Percentiles rank a stretch among this genome's conserved stretches.
Conservation (phyloP, 257 asterid species). For the Capsicum rhomboideum region DNA sequence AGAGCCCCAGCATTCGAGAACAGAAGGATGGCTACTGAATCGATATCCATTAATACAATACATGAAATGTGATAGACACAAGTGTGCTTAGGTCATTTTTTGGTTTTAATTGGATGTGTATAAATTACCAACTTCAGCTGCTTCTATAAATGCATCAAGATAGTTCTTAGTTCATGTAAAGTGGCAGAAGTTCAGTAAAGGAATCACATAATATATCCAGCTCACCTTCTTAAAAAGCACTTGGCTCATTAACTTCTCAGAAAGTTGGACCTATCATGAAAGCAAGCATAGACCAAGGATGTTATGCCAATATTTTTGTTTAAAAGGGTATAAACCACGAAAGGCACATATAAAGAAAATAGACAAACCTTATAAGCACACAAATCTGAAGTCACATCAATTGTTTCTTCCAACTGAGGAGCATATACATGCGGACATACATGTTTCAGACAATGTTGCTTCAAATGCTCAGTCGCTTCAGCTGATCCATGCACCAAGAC, state of each 20-base stretch:
- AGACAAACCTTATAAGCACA: slow-evolving; percentile 82
- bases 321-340: slow-evolving; percentile 4
- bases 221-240: slow-evolving; percentile 88
- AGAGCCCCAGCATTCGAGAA: not conserved
- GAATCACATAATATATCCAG: not conserved
- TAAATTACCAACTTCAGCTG: not conserved
- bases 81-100: not conserved
- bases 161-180: not conserved
- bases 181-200: not conserved
- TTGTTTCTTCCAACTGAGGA: slow-evolving; percentile 88
- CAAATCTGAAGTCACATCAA: slow-evolving; percentile 98
- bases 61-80: not conserved
- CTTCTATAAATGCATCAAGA: not conserved
- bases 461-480: slow-evolving; percentile 97
- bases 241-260: slow-evolving; percentile 88
- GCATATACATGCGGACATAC: slow-evolving; percentile 90
- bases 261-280: slow-evolving; percentile 69
- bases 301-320: not conserved
- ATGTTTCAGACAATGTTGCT: slow-evolving; percentile 74
- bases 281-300: slow-evolving; percentile 17
- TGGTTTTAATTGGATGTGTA: not conserved
- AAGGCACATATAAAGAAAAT: not conserved
- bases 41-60: not conserved
- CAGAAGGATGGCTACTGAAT: not conserved
- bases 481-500: slow-evolving; percentile 99